A percentile compares a stretch with the other conserved stretches of the same genome.
Evolutionary conservation across 768 basidiomycete species (phyloP).

Genomic region (Suillus cothurnatus): DNA sequence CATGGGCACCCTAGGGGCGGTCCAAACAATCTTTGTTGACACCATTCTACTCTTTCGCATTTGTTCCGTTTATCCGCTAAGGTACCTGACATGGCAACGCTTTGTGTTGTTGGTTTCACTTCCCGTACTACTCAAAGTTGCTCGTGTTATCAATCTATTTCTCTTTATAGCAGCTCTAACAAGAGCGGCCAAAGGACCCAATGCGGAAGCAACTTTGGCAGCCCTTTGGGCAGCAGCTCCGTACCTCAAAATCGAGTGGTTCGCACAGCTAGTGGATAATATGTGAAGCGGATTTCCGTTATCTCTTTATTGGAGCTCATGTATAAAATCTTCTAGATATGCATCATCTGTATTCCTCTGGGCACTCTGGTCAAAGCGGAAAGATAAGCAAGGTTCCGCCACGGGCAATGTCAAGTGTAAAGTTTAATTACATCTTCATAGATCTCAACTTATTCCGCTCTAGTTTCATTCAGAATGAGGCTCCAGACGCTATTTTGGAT

Average conservation of each 20-base stretch:
- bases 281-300: constrained; percentile 18
- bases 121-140: constrained; percentile 32
- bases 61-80: constrained; percentile 27
- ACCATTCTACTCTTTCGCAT: constrained; percentile 31
- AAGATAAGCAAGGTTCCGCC: constrained; percentile 12
- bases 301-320: background rate
- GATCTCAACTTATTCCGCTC: background rate
- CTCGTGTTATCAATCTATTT: constrained; percentile 27
- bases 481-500: constrained; percentile 31
- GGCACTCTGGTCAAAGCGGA: constrained; percentile 22
- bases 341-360: constrained; percentile 30
- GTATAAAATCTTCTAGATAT: constrained; percentile 20
- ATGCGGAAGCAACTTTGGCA: constrained; percentile 16
- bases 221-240: constrained; percentile 26
- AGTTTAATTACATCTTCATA: constrained; percentile 9
- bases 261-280: constrained; percentile 32
- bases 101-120: constrained; percentile 24
- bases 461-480: constrained; percentile 26
- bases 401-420: constrained; percentile 20
- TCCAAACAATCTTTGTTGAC: constrained; percentile 33
- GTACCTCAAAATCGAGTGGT: constrained; percentile 37
- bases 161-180: constrained; percentile 29
- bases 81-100: constrained; percentile 14
- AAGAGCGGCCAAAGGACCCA: constrained; percentile 22
- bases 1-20: constrained; percentile 32